These are phyloP conservation scores for Russula earlei DNA, from an alignment of 768 basidiomycete species.

Conservation along the genomic window DNA sequence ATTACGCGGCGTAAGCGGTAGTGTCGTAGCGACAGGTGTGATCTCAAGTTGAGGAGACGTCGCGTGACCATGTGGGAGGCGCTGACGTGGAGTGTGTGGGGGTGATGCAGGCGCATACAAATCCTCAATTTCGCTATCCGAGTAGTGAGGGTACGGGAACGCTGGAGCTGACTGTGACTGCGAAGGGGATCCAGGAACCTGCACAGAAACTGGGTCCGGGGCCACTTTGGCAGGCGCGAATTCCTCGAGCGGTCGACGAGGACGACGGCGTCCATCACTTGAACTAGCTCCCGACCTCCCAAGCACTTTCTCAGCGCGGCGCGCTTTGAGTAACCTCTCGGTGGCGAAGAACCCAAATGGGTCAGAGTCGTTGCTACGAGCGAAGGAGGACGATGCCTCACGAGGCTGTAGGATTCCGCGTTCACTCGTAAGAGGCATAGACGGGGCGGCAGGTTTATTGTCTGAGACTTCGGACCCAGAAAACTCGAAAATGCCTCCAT, in stretches of 20 bases:
- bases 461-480: constrained; percentile 4
- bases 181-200: neutral
- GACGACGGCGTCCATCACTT: constrained; percentile 1
- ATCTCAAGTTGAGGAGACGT: neutral
- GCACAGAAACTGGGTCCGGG: neutral
- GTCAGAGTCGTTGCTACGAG: constrained; percentile 13
- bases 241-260: constrained; percentile 13
- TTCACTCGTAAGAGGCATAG: constrained; percentile 4
- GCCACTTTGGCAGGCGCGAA: constrained; percentile 1
- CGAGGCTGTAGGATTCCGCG: constrained; percentile 20
- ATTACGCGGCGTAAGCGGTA: constrained; percentile 15
- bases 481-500: neutral
- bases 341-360: constrained; percentile 20
- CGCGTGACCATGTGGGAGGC: constrained; percentile 4
- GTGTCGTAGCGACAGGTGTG: neutral
- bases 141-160: constrained; percentile 10
- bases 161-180: neutral
- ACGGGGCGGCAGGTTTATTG: neutral
- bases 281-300: neutral
- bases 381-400: neutral
- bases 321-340: constrained; percentile 16
- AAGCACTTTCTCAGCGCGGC: constrained; percentile 1
- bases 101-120: constrained; percentile 17
- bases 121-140: constrained; percentile 20
- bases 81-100: constrained; percentile 10